Evolutionary conservation across 805 yeast species (phyloP).

Genomic region (Saturnispora ahearnii): DNA sequence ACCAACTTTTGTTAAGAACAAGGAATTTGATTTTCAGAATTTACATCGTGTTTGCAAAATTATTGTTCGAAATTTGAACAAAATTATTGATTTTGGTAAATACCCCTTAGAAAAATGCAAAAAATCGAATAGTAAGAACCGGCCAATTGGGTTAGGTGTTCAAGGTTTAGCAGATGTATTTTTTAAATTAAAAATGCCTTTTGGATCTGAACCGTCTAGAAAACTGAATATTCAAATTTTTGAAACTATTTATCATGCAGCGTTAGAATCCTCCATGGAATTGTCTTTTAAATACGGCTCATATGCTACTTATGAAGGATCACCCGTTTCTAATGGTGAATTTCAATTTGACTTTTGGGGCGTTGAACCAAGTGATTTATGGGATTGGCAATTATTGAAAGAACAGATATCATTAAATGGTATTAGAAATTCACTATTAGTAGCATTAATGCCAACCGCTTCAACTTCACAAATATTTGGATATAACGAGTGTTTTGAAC

Average conservation of each 20-base stretch:
- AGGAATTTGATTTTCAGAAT: constrained; percentile 58
- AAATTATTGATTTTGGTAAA: constrained; percentile 72
- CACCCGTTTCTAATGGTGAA: constrained; percentile 82
- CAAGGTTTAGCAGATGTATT: constrained; percentile 93
- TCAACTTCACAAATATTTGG: constrained; percentile 95
- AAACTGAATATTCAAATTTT: constrained; percentile 74
- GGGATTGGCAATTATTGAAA: constrained; percentile 80
- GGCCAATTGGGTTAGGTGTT: constrained; percentile 97
- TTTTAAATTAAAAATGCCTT: constrained; percentile 71
- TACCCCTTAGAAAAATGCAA: constrained; percentile 79
- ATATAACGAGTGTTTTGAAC: constrained; percentile 92
- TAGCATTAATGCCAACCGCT: constrained; percentile 98
- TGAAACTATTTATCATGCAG: constrained; percentile 93
- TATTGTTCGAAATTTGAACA: constrained; percentile 68
- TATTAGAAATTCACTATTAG: constrained; percentile 74
- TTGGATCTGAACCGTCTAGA: constrained; percentile 75
- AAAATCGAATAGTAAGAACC: constrained; percentile 65
- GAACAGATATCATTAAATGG: constrained; percentile 53
- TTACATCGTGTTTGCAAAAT: constrained; percentile 74
- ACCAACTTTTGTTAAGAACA: constrained; percentile 55
- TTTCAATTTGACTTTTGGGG: constrained; percentile 88
- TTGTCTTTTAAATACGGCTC: constrained; percentile 61
- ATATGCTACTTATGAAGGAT: constrained; percentile 68
- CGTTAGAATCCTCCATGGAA: constrained; percentile 80
- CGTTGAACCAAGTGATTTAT: constrained; percentile 64